Evolutionary conservation across 192 early-diverging fungal genomes (phyloP).

Genomic region (Coemansia sp.): DNA sequence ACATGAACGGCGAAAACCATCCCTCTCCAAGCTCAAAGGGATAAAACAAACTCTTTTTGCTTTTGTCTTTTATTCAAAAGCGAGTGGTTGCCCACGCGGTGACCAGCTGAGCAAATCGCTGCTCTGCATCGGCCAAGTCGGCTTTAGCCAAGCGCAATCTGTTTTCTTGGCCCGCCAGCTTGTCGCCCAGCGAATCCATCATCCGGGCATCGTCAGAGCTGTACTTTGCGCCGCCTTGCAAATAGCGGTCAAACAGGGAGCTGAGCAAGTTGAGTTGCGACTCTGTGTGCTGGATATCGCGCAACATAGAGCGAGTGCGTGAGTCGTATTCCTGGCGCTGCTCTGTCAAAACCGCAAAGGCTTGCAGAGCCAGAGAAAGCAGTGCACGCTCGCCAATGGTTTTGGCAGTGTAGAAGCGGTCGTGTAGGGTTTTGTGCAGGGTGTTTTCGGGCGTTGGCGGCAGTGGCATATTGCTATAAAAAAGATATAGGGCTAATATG

Average conservation of each 20-base stretch:
- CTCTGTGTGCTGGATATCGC: conserved; percentile 26
- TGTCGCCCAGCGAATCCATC: conserved; percentile 8
- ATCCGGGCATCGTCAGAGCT: conserved; percentile 17
- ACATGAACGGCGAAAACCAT: too few species aligned
- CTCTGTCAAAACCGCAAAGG: conserved; percentile 7
- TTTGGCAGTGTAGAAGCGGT: conserved; percentile 26
- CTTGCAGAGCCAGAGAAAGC: conserved; percentile 21
- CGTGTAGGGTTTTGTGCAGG: conserved; percentile 30
- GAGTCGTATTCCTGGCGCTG: conserved; percentile 22
- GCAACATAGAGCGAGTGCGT: conserved; percentile 14
- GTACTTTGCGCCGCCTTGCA: conserved; percentile 11
- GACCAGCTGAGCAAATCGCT: conserved; percentile 11
- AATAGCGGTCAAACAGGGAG: conserved; percentile 9
- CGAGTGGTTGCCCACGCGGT: conserved; percentile 23
- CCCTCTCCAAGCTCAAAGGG: not conserved
- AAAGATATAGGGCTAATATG: too few species aligned
- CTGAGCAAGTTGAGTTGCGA: conserved; percentile 12
- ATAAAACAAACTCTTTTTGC: too few species aligned
- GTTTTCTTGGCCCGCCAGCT: conserved; percentile 12
- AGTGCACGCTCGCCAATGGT: conserved; percentile 23
- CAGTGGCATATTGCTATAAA: conserved; percentile 8
- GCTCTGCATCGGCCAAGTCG: conserved; percentile 27
- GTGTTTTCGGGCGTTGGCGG: conserved; percentile 24
- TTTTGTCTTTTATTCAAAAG: conserved; percentile 20
- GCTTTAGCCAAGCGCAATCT: conserved; percentile 14